Evolutionary conservation across 495 filamentous ascomycete genomes (phyloP), one percentile per base, ranked within the genome.

Genomic region (Poronia punctata): DNA sequence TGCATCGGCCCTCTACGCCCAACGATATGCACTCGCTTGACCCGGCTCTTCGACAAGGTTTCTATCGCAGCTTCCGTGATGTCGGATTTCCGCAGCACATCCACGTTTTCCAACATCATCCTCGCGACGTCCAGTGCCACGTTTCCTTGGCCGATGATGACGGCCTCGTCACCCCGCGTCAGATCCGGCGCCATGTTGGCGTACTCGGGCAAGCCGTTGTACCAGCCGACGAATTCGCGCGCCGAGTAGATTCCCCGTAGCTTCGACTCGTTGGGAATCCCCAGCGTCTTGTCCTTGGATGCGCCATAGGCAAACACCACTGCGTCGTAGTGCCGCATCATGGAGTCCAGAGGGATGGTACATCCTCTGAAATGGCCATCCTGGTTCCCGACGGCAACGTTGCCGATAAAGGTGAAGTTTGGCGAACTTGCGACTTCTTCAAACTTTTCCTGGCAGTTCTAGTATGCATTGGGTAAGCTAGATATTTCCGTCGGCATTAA

Each of bases 371-470:
- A 61, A 38, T 61, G 62, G 33, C 59, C 54, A 3, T 46, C 62
- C 17, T 62, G 53, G 18, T 72, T 70, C 19, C 93, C 92, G 36
- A 98, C 71, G 5, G 82, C 74, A 21, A 92, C 71, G 52, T 97
- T 98, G 21, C 92, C 92, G 34, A 93, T 78, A 57, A 95, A 97
- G 36, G 83, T 88, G 62, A 98, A 97, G 29, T 80, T 69, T 0
- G 84, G 74, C 2, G 83, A 88, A 14, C 67, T 59, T 3, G 89
- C 93, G 11, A 97, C 83, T 59, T 93, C 84, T 34, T 81, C 77
- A 46, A 98, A 95, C 54, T 86, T 95, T 1, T 90, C 86, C 60
- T 93, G 79, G 60, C 90, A 97, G 56, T 95, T 95, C 88, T 96
- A 49, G 6, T 38, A 6, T 18, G 24, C 8, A 30, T 10, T 35